phyloP scores from a whole-genome alignment of 257 asterid species.

The Nicotiana tomentosiformis region DNA sequence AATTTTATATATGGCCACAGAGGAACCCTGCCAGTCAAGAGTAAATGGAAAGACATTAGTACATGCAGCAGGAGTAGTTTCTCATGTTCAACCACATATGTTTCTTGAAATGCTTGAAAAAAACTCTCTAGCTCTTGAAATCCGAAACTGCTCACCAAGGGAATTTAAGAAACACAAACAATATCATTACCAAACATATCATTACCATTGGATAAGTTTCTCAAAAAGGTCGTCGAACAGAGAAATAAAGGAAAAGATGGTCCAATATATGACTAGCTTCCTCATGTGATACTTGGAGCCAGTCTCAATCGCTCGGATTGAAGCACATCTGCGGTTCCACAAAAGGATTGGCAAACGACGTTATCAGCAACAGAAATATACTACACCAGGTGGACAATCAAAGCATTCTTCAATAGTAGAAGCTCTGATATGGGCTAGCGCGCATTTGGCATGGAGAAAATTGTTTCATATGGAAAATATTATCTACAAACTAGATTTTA shows the following conservation, averaged over 20 bases:
- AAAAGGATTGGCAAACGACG: background rate
- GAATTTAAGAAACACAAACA: background rate
- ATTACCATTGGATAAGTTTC: constrained; percentile 31
- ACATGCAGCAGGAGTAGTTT: background rate
- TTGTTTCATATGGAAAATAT: background rate
- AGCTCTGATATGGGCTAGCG: background rate
- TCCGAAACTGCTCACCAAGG: background rate
- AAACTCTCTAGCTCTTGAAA: too few species aligned
- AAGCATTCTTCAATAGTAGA: background rate
- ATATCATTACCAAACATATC: background rate
- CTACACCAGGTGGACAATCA: background rate
- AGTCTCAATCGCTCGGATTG: constrained; percentile 43
- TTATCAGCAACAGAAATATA: background rate
- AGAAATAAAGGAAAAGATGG: constrained; percentile 30
- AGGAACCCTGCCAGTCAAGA: constrained; percentile 32
- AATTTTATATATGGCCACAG: constrained; percentile 34
- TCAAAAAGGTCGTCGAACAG: constrained; percentile 33
- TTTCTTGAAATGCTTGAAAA: background rate
- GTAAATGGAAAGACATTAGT: background rate
- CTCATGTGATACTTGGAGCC: background rate
- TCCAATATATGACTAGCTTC: constrained; percentile 10
- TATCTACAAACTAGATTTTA: too few species aligned
- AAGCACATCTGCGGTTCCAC: constrained; percentile 34
- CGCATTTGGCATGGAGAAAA: background rate
- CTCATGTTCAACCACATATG: background rate